Conservation (phyloP, 2,329 filamentous ascomycete genomes). For the Colletotrichum coccodes region DNA sequence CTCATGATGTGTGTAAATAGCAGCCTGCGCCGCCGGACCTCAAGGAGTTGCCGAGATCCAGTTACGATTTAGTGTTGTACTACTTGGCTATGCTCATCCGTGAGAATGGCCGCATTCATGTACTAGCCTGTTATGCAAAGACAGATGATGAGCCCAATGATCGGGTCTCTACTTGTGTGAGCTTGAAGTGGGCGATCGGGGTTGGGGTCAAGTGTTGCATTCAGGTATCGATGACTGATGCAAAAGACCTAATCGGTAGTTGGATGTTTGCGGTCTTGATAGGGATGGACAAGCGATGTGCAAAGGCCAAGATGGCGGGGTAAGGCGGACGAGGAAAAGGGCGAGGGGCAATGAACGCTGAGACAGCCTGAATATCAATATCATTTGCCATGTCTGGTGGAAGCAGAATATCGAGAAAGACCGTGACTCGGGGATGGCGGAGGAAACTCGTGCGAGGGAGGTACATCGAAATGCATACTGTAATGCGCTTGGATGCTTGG, state of each 20-base stretch:
- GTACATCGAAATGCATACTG: background rate
- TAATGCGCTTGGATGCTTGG: background rate
- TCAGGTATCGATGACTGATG: slow-evolving; percentile 4
- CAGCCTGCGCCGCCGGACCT: background rate
- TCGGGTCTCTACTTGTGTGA: background rate
- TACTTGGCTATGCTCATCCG: background rate
- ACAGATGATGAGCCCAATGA: background rate
- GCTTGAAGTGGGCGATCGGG: background rate
- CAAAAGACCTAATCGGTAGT: slow-evolving; percentile 9
- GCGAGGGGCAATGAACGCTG: background rate
- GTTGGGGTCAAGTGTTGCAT: background rate
- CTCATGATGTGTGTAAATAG: background rate
- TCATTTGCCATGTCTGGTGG: slow-evolving; percentile 21
- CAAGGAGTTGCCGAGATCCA: background rate
- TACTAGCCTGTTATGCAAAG: background rate
- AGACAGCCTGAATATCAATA: slow-evolving; percentile 20
- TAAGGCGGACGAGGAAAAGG: background rate
- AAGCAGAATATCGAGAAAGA: background rate
- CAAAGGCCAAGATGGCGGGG: slow-evolving; percentile 22
- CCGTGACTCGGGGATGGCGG: background rate
- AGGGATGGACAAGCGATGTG: slow-evolving; percentile 15
- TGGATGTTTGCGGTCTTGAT: slow-evolving; percentile 7
- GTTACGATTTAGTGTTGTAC: background rate
- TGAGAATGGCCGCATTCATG: background rate
- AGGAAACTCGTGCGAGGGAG: background rate